Percentiles rank a stretch among this genome's conserved stretches.
Evolutionary conservation across 2,329 filamentous ascomycete species (phyloP).

Genomic region (Alternaria arbusti): DNA sequence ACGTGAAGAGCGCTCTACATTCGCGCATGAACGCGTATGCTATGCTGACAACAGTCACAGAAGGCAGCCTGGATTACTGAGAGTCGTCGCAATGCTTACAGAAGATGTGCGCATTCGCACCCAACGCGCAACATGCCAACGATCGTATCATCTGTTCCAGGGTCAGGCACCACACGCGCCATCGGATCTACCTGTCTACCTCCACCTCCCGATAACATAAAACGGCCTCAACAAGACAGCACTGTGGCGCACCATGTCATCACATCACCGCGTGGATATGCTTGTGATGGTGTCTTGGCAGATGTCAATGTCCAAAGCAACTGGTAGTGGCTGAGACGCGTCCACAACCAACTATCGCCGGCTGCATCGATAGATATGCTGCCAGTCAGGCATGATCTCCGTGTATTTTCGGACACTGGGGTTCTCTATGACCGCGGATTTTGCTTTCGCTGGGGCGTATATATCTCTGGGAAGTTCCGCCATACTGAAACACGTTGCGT

Average conservation of each 20-base stretch:
- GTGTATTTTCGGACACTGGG: not conserved
- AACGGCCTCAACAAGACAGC: not conserved
- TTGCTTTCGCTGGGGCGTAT: not conserved
- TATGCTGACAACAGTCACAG: not conserved
- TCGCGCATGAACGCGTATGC: not conserved
- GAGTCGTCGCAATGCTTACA: not conserved
- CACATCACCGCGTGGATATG: not conserved
- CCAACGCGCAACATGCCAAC: not conserved
- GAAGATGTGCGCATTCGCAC: not conserved
- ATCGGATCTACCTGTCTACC: not conserved
- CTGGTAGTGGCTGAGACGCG: not conserved
- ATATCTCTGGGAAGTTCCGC: slow-evolving; percentile 1
- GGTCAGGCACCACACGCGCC: not conserved
- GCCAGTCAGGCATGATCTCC: not conserved
- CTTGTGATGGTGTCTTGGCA: not conserved
- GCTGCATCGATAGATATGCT: not conserved
- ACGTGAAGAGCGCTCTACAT: not conserved
- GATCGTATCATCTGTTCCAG: not conserved
- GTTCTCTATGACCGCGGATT: not conserved
- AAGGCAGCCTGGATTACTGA: not conserved
- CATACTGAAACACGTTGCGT: slow-evolving; percentile 16
- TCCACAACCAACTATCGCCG: not conserved
- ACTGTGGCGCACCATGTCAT: not conserved
- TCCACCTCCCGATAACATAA: not conserved
- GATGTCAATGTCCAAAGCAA: not conserved